These are phyloP conservation scores for Zasmidium cellare DNA, from an alignment of 2,329 filamentous ascomycete species.

Conservation along the genomic window DNA sequence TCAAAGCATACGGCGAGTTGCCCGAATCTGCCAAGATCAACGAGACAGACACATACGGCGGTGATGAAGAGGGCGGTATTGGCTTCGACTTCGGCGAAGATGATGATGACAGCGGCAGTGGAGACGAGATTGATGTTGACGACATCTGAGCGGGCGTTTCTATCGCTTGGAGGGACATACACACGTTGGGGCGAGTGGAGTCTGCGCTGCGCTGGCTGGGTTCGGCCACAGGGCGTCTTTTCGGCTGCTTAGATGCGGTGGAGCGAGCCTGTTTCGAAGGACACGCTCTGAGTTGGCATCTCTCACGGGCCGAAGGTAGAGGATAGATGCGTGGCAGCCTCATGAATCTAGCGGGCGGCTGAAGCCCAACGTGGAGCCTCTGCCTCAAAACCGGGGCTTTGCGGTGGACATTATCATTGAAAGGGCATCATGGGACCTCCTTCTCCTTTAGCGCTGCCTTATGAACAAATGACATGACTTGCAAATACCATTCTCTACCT, in stretches of 20 bases:
- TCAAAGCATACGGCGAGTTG: conserved; percentile 97
- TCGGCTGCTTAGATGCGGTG: not conserved
- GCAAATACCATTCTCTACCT: not conserved
- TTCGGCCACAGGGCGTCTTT: not conserved
- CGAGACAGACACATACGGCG: conserved; percentile 92
- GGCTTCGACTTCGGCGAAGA: conserved; percentile 99
- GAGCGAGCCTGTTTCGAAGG: not conserved
- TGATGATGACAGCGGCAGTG: conserved; percentile 57
- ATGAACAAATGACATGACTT: conserved; percentile 12
- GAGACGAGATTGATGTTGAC: conserved; percentile 89
- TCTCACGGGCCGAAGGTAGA: not conserved
- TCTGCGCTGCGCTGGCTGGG: not conserved
- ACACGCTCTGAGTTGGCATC: not conserved
- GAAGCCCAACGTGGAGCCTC: not conserved
- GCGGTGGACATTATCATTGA: too few relatives aligned
- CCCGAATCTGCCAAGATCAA: conserved; percentile 99
- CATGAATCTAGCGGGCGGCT: not conserved
- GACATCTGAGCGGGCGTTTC: conserved; percentile 66
- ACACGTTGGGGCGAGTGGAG: not conserved
- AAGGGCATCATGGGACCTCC: not conserved
- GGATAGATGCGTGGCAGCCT: conserved; percentile 1
- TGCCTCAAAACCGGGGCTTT: not conserved
- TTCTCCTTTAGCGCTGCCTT: conserved; percentile 6
- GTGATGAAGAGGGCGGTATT: conserved; percentile 90
- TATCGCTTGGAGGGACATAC: not conserved